Base-by-base conservation (phyloP, 352 stramenopile species). In the Blastocystis sp. region DNA sequence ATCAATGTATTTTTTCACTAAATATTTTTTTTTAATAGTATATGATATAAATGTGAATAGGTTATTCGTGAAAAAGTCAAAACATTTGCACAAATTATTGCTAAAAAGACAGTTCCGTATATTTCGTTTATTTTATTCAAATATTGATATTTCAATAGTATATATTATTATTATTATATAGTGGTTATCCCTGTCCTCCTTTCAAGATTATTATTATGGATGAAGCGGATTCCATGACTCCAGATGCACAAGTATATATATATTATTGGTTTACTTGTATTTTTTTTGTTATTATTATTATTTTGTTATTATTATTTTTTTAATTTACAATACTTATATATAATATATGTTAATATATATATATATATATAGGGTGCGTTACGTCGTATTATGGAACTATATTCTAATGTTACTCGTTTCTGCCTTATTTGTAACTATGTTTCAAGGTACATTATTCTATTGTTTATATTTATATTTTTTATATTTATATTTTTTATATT, bases 341-440 rank as follows among this genome's bases (percentile, higher is more conserved):
- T 18, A 39, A 18, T 39, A 13, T 18, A 39, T 39, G 33, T 39
- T 39, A 18, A 18, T 18, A 13, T 18, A 13, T 13, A 13, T 39
- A 18, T 39, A 13, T 18, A 13, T 18, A 19, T 19, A 19, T 24
- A n/a, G 36, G 43, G 41, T 31, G 35, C 57, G 27, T 21, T 66
- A 18, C 18, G 10, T 58, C 18, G 72, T 70, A 83, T 95, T 19
- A 96, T 96, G 65, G 88, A 96, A 65, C 92, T 93, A 69, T 94
- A 95, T 75, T 94, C 86, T 11, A 90, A 88, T 66, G 94, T 94
- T 70, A 83, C 84, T 36, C 81, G 88, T 25, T 96, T 96, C 74
- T 95, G 87, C 65, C 75, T 96, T 35, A 94, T 96, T 68, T 95
- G 88, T 70, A 96, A 96, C 75, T 96, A 96, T 71, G 87, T 95